Conservation (phyloP, 805 yeast species). For the Candida schatavii region DNA sequence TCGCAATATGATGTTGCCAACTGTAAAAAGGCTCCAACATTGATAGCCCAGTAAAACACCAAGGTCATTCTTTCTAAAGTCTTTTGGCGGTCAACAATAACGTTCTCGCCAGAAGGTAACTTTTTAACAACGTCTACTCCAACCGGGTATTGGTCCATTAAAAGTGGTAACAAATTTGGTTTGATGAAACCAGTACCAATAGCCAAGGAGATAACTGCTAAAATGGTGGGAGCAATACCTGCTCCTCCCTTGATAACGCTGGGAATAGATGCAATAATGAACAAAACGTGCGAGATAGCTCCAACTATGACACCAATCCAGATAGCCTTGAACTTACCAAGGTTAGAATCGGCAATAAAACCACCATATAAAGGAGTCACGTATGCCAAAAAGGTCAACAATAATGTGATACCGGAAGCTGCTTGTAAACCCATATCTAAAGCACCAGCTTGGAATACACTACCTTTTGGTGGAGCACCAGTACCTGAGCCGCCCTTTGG, state of each 20-base stretch:
- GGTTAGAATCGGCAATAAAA: constrained; percentile 46
- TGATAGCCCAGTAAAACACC: constrained; percentile 54
- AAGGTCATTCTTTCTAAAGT: constrained; percentile 42
- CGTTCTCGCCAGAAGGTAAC: constrained; percentile 60
- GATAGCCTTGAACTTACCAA: constrained; percentile 48
- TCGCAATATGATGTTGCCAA: constrained; percentile 52
- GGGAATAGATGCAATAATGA: constrained; percentile 49
- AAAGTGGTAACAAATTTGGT: constrained; percentile 49
- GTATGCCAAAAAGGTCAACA: constrained; percentile 49
- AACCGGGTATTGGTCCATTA: constrained; percentile 50
- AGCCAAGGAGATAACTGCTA: constrained; percentile 39
- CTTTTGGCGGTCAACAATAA: constrained; percentile 50
- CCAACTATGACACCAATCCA: constrained; percentile 50
- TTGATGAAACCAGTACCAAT: constrained; percentile 54
- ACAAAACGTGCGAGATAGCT: constrained; percentile 44
- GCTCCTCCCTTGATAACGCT: constrained; percentile 32
- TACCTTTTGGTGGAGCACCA: constrained; percentile 36
- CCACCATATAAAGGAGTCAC: constrained; percentile 54
- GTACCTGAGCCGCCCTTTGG: constrained; percentile 47
- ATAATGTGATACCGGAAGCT: constrained; percentile 46
- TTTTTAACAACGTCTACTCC: constrained; percentile 57
- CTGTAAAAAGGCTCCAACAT: constrained; percentile 52
- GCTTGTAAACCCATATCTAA: constrained; percentile 43
- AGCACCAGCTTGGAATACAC: constrained; percentile 48
- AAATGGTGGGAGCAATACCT: constrained; percentile 39